A percentile compares a stretch with the other conserved stretches of the same genome.
These are phyloP conservation scores for Aspergillus tamarii DNA, from an alignment of 2,329 filamentous ascomycete genomes.

Conservation along the genomic window DNA sequence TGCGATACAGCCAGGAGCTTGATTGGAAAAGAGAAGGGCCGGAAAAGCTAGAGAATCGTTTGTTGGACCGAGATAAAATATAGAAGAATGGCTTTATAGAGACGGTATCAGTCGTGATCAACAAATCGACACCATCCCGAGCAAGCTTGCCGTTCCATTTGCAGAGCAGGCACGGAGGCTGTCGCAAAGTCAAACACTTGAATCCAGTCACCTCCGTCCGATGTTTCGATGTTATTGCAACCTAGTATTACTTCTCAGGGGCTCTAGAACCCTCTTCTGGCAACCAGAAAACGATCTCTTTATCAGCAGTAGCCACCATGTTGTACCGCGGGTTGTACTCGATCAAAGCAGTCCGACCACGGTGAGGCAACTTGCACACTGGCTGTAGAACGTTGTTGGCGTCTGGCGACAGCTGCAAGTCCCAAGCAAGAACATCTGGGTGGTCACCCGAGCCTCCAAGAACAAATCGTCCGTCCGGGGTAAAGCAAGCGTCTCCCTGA, in stretches of 20 bases:
- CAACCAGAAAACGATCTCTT: conserved; percentile 78
- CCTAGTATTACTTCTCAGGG: conserved; percentile 35
- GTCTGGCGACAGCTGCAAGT: conserved; percentile 64
- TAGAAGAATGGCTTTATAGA: background rate
- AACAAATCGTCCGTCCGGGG: conserved; percentile 85
- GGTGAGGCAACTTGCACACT: conserved; percentile 41
- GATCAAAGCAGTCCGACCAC: conserved; percentile 70
- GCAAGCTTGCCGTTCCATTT: background rate
- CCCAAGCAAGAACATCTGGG: conserved; percentile 82
- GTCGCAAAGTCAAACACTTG: background rate
- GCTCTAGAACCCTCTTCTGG: conserved; percentile 60
- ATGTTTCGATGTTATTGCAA: background rate
- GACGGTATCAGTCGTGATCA: background rate
- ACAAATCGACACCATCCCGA: background rate
- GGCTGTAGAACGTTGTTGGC: conserved; percentile 57
- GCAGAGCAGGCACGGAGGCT: background rate
- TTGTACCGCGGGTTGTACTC: conserved; percentile 92
- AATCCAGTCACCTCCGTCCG: background rate
- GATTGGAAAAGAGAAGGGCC: conserved; percentile 66
- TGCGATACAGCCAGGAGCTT: conserved; percentile 67
- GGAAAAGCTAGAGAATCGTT: conserved; percentile 30
- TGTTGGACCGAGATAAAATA: conserved; percentile 2
- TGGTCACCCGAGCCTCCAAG: conserved; percentile 73
- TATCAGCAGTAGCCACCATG: conserved; percentile 86
- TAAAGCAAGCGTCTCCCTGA: conserved; percentile 82